Evolutionary conservation across 148 eudicot species (phyloP).

Genomic region (Rhododendron molle): DNA sequence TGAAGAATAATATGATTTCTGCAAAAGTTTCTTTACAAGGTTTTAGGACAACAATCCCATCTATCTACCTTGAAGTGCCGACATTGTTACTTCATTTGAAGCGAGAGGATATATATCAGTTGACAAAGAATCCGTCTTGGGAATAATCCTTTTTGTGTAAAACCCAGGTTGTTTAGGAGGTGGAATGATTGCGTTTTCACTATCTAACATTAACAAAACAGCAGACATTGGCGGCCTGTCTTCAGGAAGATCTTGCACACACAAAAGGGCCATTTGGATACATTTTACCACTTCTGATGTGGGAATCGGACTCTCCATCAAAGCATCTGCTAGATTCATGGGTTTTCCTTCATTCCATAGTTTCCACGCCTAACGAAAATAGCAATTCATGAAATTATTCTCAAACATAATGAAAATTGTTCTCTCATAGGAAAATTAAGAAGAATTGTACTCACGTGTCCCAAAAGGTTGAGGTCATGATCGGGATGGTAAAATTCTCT

Average conservation of each 20-base stretch:
- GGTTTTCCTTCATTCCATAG: slow-evolving; percentile 8
- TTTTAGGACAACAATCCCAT: not conserved
- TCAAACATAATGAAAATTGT: not conserved
- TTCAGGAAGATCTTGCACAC: slow-evolving; percentile 5
- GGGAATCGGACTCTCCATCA: not conserved
- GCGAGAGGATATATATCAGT: not conserved
- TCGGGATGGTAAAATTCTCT: slow-evolving; percentile 5
- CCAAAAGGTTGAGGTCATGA: slow-evolving; percentile 11
- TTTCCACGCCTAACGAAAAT: slow-evolving; percentile 10
- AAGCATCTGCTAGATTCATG: slow-evolving; percentile 10
- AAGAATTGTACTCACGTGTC: slow-evolving; percentile 10
- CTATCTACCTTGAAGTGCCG: not conserved
- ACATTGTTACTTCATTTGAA: not conserved
- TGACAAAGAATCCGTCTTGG: not conserved
- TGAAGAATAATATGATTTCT: not conserved
- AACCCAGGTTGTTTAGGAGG: slow-evolving; percentile 11
- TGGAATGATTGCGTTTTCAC: not conserved
- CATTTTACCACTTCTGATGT: slow-evolving; percentile 7
- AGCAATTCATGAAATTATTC: not conserved
- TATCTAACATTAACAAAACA: slow-evolving; percentile 4
- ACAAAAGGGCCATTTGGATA: slow-evolving; percentile 1
- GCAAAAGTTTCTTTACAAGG: not conserved
- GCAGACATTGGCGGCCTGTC: slow-evolving; percentile 6
- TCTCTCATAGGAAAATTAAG: not conserved
- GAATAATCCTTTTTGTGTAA: not conserved